Base-by-base conservation (phyloP, 805 yeast genomes). In the Debaryomyces maramus region DNA sequence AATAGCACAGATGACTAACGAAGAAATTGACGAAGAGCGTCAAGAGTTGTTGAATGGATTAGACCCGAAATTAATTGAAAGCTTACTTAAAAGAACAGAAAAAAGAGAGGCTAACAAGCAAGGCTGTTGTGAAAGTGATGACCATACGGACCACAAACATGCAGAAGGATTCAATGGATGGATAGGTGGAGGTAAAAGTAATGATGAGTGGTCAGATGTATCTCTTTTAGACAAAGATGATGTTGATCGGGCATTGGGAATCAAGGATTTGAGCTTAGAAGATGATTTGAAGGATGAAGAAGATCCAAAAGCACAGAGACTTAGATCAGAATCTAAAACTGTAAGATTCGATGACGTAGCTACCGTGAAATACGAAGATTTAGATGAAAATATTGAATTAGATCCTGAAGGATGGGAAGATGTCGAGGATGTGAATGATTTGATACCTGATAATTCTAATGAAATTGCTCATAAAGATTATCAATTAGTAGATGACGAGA, bases 21-120 rank as follows among this genome's bases (percentile, higher is more conserved):
- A 77, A 13, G 88, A 89, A 53, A 74, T 87, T 24, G 67, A 72
- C 23, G 61, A 67, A 33, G 91, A 87, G 48, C 73, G 78, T 46
- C 75, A 77, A 46, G 95, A 88, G 51, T 61, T 90, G 24, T 47
- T 87, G 38, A 72, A 71, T n/a, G 69, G 74, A 0, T 65, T 90
- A 56, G 83, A 86, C 58, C 95, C 96, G 0, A 72, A 71, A 40
- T 70, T 88, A 16, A 59, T 90, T 32, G 72, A 79, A 47, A 72
- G 78, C 41, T 56, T 86, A 28, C 55, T 85, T 50, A 65, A 71
- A 22, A 72, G 85, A 55, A 81, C 78, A 35, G 79, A 79, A 44
- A 70, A 70, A 32, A 73, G 81, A 41, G 46, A 56, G 6, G 50
- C 46, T n/a, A 31, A 34, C 16, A 30, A 27, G 17, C 32, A 36